Conservation (phyloP, 2,329 filamentous ascomycete genomes). For the Amauroascus niger region DNA sequence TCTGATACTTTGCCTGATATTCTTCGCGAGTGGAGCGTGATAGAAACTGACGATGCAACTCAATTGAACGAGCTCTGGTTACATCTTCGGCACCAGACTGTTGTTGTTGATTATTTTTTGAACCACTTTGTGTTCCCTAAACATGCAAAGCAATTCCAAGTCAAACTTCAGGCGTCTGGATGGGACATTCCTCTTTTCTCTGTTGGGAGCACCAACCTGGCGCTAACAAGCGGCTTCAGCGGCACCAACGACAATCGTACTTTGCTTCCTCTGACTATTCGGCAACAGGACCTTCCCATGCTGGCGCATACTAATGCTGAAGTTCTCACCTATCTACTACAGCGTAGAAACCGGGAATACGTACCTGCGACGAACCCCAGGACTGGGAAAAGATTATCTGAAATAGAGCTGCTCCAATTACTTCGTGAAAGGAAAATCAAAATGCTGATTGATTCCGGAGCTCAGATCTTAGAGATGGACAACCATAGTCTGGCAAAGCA, state of each 20-base stretch:
- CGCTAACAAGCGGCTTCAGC: slow-evolving; percentile 53
- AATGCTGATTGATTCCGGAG: slow-evolving; percentile 62
- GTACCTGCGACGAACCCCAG: slow-evolving; percentile 9
- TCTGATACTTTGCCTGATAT: slow-evolving; percentile 25
- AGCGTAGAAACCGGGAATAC: slow-evolving; percentile 39
- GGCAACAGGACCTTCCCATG: slow-evolving; percentile 45
- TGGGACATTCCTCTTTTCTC: slow-evolving; percentile 50
- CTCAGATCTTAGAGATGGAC: slow-evolving; percentile 55
- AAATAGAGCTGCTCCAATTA: slow-evolving; percentile 28
- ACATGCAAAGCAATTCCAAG: slow-evolving; percentile 52
- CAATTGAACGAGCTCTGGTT: slow-evolving; percentile 46
- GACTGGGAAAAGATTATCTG: slow-evolving; percentile 10
- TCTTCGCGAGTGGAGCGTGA: slow-evolving; percentile 38
- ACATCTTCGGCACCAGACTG: slow-evolving; percentile 43
- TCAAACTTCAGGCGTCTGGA: slow-evolving; percentile 55
- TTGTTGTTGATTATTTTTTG: slow-evolving; percentile 55
- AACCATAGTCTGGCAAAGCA: slow-evolving; percentile 42
- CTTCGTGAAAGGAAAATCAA: slow-evolving; percentile 38
- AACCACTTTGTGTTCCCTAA: slow-evolving; percentile 49
- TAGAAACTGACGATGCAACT: slow-evolving; percentile 50
- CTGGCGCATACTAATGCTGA: slow-evolving; percentile 59
- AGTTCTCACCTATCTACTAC: slow-evolving; percentile 52
- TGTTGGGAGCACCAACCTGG: background rate
- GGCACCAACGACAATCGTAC: slow-evolving; percentile 56
- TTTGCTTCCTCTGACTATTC: slow-evolving; percentile 49